phyloP scores from a whole-genome alignment of 1,284 basidiomycete genomes.

The Ceratobasidium sp. region DNA sequence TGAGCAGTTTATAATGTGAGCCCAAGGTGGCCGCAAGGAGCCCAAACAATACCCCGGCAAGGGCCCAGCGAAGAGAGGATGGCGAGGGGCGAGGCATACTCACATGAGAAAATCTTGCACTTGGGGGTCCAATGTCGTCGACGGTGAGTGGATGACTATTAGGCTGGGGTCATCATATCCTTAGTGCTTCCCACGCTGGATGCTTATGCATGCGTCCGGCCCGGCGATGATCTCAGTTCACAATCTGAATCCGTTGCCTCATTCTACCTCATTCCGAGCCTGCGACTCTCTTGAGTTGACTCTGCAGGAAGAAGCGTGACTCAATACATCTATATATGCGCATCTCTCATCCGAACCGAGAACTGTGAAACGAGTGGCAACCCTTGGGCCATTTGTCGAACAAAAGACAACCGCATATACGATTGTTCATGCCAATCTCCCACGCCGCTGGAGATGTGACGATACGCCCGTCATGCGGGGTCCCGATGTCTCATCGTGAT shows the following conservation, averaged over 20 bases:
- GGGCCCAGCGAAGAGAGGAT: constrained; percentile 23
- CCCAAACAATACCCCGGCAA: constrained; percentile 23
- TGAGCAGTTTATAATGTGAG: constrained; percentile 37
- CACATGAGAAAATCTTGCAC: constrained; percentile 31
- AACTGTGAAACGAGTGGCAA: constrained; percentile 9
- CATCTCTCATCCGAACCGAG: no score
- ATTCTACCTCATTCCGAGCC: constrained; percentile 23
- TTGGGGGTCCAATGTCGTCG: constrained; percentile 22
- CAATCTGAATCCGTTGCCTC: constrained; percentile 27
- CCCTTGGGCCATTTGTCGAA: not conserved
- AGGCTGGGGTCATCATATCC: constrained; percentile 6
- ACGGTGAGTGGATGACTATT: not conserved
- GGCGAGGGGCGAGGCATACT: constrained; percentile 27
- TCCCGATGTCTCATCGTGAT: not conserved
- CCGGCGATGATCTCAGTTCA: constrained; percentile 39
- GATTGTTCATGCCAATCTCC: not conserved
- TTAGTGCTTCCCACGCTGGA: constrained; percentile 26
- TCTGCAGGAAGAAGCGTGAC: constrained; percentile 2
- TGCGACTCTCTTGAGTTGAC: constrained; percentile 30
- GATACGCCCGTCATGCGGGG: constrained; percentile 1
- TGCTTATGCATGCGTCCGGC: constrained; percentile 10
- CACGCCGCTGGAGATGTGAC: constrained; percentile 24
- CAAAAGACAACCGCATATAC: not conserved
- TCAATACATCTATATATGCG: constrained; percentile 4
- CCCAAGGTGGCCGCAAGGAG: constrained; percentile 16